A percentile compares a stretch with the other conserved stretches of the same genome.
phyloP scores from a whole-genome alignment of 2,329 filamentous ascomycete species.

The Fusarium piperis region DNA sequence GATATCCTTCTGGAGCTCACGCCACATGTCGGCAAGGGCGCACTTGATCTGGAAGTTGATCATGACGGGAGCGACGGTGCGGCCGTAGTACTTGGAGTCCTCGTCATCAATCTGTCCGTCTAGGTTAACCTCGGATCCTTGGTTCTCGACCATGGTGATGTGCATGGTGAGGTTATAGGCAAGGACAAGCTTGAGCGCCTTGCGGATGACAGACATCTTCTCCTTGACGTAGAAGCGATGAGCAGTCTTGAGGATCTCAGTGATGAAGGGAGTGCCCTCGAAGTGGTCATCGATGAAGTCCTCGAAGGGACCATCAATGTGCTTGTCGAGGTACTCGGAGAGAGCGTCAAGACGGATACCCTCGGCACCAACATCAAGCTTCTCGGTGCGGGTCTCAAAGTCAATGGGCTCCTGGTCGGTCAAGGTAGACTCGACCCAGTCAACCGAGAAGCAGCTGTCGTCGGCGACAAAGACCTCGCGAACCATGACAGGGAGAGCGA shows the following conservation, averaged over 20 bases:
- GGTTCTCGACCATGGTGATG: constrained; percentile 92
- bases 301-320: constrained; percentile 92
- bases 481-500: constrained; percentile 90
- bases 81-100: constrained; percentile 87
- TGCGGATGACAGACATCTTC: constrained; percentile 88
- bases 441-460: constrained; percentile 90
- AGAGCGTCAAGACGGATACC: constrained; percentile 84
- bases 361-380: constrained; percentile 87
- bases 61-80: constrained; percentile 95
- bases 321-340: constrained; percentile 92
- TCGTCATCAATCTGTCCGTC: constrained; percentile 87
- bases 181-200: constrained; percentile 92
- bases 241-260: constrained; percentile 94
- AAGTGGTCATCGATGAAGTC: constrained; percentile 96
- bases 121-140: constrained; percentile 80
- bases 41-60: constrained; percentile 99
- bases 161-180: constrained; percentile 96
- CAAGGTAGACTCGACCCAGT: constrained; percentile 88
- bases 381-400: constrained; percentile 88
- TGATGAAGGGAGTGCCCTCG: constrained; percentile 93
- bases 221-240: constrained; percentile 93
- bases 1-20: constrained; percentile 94
- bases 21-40: constrained; percentile 97
- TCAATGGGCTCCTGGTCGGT: constrained; percentile 75
- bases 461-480: constrained; percentile 93